Conservation (phyloP, 495 filamentous ascomycete genomes). For the Symbiotaphrina buchneri region DNA sequence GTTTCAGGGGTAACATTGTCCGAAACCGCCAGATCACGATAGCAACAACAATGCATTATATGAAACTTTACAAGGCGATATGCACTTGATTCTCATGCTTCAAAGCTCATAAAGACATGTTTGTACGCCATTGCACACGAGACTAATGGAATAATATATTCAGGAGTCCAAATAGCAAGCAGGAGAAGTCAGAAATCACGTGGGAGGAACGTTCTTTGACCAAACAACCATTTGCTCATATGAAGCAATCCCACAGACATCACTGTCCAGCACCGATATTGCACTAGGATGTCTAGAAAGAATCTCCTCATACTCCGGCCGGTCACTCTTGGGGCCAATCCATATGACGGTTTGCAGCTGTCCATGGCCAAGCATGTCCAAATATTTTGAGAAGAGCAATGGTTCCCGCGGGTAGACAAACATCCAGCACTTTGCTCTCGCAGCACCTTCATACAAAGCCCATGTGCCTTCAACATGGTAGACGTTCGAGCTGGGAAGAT, state of each 20-base stretch:
- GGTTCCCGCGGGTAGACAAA: slow-evolving; percentile 32
- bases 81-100: too few relatives aligned
- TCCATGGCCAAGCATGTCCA: slow-evolving; percentile 11
- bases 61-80: too few relatives aligned
- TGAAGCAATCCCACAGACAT: not conserved
- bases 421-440: slow-evolving; percentile 21
- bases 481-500: slow-evolving; percentile 19
- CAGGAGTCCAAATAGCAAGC: too few relatives aligned
- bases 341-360: slow-evolving; percentile 19
- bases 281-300: not conserved
- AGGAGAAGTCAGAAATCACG: too few relatives aligned
- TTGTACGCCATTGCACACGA: too few relatives aligned
- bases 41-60: too few relatives aligned
- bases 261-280: not conserved
- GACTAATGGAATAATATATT: too few relatives aligned
- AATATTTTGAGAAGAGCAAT: slow-evolving; percentile 19
- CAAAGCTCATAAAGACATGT: too few relatives aligned
- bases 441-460: slow-evolving; percentile 14
- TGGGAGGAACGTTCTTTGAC: too few relatives aligned
- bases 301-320: slow-evolving; percentile 16
- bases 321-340: slow-evolving; percentile 26
- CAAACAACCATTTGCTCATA: not conserved
- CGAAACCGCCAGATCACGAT: too few relatives aligned
- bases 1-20: too few relatives aligned
- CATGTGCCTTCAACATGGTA: slow-evolving; percentile 20